Conservation (phyloP, 441 rosid species). For the Jatropha multifida region DNA sequence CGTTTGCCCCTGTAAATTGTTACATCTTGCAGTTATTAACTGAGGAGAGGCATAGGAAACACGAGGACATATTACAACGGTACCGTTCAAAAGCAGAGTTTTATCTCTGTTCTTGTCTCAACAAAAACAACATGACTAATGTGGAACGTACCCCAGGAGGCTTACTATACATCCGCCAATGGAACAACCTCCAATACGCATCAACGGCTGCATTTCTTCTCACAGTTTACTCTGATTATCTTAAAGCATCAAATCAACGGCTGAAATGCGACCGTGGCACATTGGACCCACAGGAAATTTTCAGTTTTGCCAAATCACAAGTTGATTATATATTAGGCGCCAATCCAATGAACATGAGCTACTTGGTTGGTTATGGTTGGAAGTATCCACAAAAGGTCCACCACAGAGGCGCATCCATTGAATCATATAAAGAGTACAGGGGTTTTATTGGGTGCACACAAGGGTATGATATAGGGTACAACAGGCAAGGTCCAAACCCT, state of each 20-base stretch:
- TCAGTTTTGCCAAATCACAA: conserved; percentile 68
- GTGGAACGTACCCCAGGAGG: conserved; percentile 74
- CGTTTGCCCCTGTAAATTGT: conserved; percentile 16
- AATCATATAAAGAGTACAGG: conserved; percentile 55
- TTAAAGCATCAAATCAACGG: conserved; percentile 32
- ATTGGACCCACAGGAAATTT: conserved; percentile 43
- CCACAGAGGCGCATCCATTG: conserved; percentile 83
- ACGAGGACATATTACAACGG: conserved; percentile 36
- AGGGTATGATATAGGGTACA: conserved; percentile 82
- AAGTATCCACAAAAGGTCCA: conserved; percentile 70
- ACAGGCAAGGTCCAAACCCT: conserved; percentile 59
- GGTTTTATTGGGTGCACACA: conserved; percentile 93
- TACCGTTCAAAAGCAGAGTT: conserved; percentile 74
- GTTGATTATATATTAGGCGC: conserved; percentile 77
- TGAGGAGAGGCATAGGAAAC: conserved; percentile 44
- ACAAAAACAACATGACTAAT: conserved; percentile 53
- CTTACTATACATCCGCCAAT: conserved; percentile 68
- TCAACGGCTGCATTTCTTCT: conserved; percentile 79
- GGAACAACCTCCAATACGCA: conserved; percentile 96
- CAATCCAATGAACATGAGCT: conserved; percentile 81
- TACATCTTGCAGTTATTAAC: conserved; percentile 43
- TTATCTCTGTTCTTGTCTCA: conserved; percentile 75
- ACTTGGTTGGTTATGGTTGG: conserved; percentile 70
- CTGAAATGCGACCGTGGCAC: conserved; percentile 49
- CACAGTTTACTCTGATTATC: conserved; percentile 69